Evolutionary conservation across 1,284 basidiomycete genomes (phyloP), one percentile per base, ranked within the genome.

Genomic region (Austroboletus novae-zelandiae): DNA sequence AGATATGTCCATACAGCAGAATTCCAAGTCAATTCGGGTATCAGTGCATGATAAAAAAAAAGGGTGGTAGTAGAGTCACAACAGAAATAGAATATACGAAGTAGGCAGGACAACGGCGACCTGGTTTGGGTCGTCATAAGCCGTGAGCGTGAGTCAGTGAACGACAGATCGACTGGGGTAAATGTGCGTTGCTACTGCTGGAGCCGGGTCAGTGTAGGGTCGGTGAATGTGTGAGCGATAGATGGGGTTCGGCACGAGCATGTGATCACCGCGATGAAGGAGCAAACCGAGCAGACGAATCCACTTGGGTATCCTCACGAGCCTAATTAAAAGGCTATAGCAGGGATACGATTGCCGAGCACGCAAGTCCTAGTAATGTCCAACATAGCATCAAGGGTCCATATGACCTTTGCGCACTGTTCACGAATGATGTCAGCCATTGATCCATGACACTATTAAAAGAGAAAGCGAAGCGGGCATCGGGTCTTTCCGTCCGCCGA

Each of bases 391-490:
- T n/a, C 15, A 27, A 46, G 11, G 58, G 53, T 40, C 42, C 41
- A 51, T 43, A 20, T 42, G 56, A 52, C 39, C 34, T 50, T 30
- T 23, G 35, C 23, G 61, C 61, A 35, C 66, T 68, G 20, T 40
- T 14, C 35, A 51, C 23, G 20, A 43, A 32, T 25, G 2, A 23
- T n/a, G 30, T 60, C 47, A 62, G 51, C 18, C 14, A 4, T 13
- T 13, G 37, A 40, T 27, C 13, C n/a, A 17, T 15, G 14, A 39
- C 10, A 35, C 9, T 27, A 15, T 23, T 30, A 29, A 14, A n/a
- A 31, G 35, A 3, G 40, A 34, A 40, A 44, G 39, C 17, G 30
- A 14, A 18, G 20, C n/a, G 20, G 15, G 18, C 9, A 15, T 15
- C 34, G 11, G 1, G n/a, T 20, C 25, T 25, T 15, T 44, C 30